Evolutionary conservation across 148 eudicot genomes (phyloP), one percentile per base, ranked within the genome.

Genomic region (Fagopyrum homotropicum): DNA sequence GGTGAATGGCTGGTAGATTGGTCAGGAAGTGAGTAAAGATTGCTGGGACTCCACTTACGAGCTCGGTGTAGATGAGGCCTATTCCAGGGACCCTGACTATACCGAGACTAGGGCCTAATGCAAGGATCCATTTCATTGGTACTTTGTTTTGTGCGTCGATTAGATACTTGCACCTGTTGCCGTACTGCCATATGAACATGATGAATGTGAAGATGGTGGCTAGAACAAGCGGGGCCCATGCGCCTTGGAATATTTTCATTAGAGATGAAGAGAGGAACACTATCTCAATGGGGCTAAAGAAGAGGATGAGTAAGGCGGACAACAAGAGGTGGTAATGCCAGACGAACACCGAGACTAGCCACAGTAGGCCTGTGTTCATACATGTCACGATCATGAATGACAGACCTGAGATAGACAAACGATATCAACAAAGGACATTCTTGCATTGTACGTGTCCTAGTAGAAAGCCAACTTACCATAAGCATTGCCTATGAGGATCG

Each of bases 1-100:
- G 86, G 68, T 86, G 85, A 72, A 84, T 84, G 68, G 89, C 87
- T 0, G 89, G 85, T 79, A 86, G 78, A 72, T 84, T 84, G 47
- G 89, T 82, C 70, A 86, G 72, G 19, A 86, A 84, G 44, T 86
- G 82, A 49, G 89, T 82, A 22, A 86, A 84, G 74, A 82, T 78
- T 69, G 85, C 64, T 15, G 89, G 89, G 64, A 86, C 75, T 52
- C 87, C 89, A 55, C 75, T 82, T 57, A 82, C 85, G 26, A 84
- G 56, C 72, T 86, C 82, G 3, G 84, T 83, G 84, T 86, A 84
- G 35, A 86, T 80, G 54, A 86, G 83, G 73, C 85, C 83, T 22
- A 86, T 86, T 7, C 89, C 89, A 29, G 87, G 89, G 45, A 86
- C 87, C 54, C 87, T 69, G 48, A 83, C 75, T 3, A 86, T 82